Conservation (phyloP, 2,329 filamentous ascomycete species). For the Chrysoporthe puriensis region DNA sequence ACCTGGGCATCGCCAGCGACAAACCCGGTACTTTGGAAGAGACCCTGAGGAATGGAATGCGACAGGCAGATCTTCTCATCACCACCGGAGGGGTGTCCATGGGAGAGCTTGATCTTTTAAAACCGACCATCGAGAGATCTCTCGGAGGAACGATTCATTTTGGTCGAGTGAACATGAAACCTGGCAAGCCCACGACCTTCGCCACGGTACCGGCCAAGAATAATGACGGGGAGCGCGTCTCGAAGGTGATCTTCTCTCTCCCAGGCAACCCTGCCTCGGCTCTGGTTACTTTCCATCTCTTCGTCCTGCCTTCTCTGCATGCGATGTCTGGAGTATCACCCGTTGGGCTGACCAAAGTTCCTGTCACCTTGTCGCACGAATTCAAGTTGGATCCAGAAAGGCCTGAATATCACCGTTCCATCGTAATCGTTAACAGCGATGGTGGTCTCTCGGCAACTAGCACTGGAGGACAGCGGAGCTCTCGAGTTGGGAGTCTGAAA, state of each 20-base stretch:
- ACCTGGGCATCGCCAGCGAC: conserved; percentile 84
- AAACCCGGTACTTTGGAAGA: conserved; percentile 75
- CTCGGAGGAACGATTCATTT: conserved; percentile 95
- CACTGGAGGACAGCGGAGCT: conserved; percentile 90
- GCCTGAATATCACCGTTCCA: conserved; percentile 87
- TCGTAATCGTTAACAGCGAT: conserved; percentile 67
- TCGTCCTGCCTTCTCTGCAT: conserved; percentile 86
- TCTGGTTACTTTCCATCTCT: conserved; percentile 90
- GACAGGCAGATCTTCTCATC: conserved; percentile 78
- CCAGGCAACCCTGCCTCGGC: conserved; percentile 95
- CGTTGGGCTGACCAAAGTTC: conserved; percentile 71
- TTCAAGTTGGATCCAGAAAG: conserved; percentile 75
- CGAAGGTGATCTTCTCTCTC: conserved; percentile 81
- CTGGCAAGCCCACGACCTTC: conserved; percentile 96
- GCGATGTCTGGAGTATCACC: conserved; percentile 71
- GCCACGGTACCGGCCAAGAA: conserved; percentile 78
- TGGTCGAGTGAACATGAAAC: conserved; percentile 95
- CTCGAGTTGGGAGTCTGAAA: conserved; percentile 83
- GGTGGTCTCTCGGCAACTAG: conserved; percentile 75
- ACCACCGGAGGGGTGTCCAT: conserved; percentile 96
- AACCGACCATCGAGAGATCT: conserved; percentile 89
- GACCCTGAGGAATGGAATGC: conserved; percentile 74
- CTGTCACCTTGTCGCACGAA: conserved; percentile 72
- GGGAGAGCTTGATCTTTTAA: conserved; percentile 95
- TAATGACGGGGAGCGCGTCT: conserved; percentile 58